Percentiles rank a stretch among this genome's conserved stretches.
phyloP scores from a whole-genome alignment of 176 grass and related monocot species.

The Miscanthus lutarioriparius region DNA sequence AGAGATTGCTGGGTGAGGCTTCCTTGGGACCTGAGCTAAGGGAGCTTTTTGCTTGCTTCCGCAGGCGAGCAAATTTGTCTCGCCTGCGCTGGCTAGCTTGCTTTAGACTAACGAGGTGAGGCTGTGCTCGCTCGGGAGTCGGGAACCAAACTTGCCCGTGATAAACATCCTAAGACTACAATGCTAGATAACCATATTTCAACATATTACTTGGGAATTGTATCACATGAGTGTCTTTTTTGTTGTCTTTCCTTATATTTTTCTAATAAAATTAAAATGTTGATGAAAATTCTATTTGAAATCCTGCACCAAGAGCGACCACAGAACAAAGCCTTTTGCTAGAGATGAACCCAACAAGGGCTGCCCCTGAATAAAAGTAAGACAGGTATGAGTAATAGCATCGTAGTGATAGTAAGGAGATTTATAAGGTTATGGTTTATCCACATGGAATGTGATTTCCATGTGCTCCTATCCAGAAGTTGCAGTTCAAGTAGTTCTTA shows the following conservation, averaged over 20 bases:
- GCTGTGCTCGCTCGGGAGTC: neutral
- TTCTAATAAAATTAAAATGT: neutral
- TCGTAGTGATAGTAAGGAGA: neutral
- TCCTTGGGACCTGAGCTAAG: neutral
- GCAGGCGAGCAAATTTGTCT: neutral
- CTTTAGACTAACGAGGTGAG: neutral
- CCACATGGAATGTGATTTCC: neutral
- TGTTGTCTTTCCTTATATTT: neutral
- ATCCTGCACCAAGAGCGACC: neutral
- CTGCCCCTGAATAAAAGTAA: neutral
- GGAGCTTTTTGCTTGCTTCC: neutral
- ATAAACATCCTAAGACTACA: neutral
- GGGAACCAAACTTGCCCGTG: neutral
- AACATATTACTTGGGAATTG: neutral
- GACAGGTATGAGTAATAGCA: neutral
- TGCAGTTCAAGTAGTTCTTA: neutral
- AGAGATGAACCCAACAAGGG: neutral
- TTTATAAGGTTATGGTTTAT: neutral
- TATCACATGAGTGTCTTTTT: neutral
- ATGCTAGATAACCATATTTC: neutral
- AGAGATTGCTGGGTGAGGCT: neutral
- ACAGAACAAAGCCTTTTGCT: neutral
- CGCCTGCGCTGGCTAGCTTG: neutral
- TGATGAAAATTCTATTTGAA: neutral
- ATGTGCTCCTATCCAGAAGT: neutral